These are phyloP conservation scores for Candida broadrunensis DNA, from an alignment of 805 yeast genomes.

Conservation along the genomic window DNA sequence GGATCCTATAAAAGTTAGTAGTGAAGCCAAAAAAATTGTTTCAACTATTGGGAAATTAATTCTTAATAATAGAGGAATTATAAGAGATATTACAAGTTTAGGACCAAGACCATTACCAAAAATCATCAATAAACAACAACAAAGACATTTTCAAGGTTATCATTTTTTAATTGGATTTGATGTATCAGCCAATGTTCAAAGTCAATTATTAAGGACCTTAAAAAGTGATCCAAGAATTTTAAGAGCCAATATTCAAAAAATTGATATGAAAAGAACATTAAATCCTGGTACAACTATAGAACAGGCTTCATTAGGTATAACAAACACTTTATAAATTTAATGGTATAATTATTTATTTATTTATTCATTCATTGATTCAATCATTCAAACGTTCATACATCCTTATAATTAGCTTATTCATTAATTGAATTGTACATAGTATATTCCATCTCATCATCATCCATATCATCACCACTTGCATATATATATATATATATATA, in stretches of 20 bases:
- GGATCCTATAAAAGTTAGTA: slow-evolving; percentile 45
- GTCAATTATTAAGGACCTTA: slow-evolving; percentile 75
- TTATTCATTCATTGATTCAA: no score
- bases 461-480: no score
- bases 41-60: slow-evolving; percentile 77
- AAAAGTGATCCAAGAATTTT: slow-evolving; percentile 89
- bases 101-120: slow-evolving; percentile 80
- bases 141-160: slow-evolving; percentile 85
- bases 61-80: slow-evolving; percentile 89
- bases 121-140: slow-evolving; percentile 80
- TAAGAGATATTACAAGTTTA: slow-evolving; percentile 74
- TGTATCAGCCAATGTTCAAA: slow-evolving; percentile 79
- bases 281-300: slow-evolving; percentile 59
- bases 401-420: no score
- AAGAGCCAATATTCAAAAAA: slow-evolving; percentile 69
- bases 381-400: no score
- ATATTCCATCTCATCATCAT: no score
- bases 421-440: no score
- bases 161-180: slow-evolving; percentile 87
- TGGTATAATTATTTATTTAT: no score
- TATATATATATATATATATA: no score
- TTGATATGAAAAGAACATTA: slow-evolving; percentile 48
- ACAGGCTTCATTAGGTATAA: slow-evolving; percentile 25
- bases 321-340: not conserved
- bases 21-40: slow-evolving; percentile 42